Evolutionary conservation across 352 stramenopile species (phyloP).

Genomic region (Aphanomyces astaci): DNA sequence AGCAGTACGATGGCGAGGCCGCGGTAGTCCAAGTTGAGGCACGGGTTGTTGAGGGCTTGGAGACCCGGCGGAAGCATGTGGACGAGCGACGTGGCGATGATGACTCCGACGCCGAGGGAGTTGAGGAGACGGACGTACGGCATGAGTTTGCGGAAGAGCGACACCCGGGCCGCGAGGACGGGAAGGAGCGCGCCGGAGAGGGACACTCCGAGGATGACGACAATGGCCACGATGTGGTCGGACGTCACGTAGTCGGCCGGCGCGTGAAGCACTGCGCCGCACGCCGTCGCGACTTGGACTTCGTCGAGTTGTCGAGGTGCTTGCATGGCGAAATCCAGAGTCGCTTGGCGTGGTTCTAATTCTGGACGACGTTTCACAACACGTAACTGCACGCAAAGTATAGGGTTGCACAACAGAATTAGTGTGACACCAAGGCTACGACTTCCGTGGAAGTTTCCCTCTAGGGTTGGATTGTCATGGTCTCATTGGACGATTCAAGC

Average conservation of each 20-base stretch:
- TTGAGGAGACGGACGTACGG: conserved; percentile 29
- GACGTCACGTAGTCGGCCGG: conserved; percentile 41
- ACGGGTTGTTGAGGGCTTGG: conserved; percentile 49
- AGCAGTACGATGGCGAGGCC: conserved; percentile 42
- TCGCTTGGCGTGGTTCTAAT: no score
- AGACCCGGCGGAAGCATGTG: conserved; percentile 63
- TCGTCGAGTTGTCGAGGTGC: neutral
- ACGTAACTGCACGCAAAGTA: neutral
- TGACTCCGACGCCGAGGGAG: conserved; percentile 54
- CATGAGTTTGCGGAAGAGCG: conserved; percentile 13
- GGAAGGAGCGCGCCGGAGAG: conserved; percentile 36
- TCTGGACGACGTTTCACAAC: neutral
- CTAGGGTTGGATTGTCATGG: no score
- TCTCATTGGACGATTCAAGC: no score
- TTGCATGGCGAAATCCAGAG: neutral
- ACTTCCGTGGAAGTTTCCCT: neutral
- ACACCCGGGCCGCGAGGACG: conserved; percentile 41
- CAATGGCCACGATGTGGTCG: conserved; percentile 42
- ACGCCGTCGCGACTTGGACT: neutral
- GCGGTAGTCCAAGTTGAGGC: conserved; percentile 47
- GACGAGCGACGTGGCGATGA: conserved; percentile 59
- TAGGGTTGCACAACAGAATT: neutral
- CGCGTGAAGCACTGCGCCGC: conserved; percentile 13
- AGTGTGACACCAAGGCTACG: neutral
- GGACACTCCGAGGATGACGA: conserved; percentile 51